Conservation (phyloP, 805 yeast species). For the Yarrowia yakushimensis region DNA sequence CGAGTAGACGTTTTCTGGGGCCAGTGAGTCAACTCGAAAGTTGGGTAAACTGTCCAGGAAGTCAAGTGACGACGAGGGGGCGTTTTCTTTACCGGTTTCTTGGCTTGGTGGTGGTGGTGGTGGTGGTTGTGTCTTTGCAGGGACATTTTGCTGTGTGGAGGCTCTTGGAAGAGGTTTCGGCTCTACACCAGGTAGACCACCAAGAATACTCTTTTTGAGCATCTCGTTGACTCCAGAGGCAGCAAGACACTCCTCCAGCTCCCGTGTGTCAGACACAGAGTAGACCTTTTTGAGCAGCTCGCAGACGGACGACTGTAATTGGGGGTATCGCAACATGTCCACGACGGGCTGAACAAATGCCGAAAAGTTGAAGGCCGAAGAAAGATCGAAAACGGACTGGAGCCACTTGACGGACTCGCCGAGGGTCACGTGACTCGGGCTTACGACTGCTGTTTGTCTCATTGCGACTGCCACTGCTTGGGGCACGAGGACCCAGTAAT, state of each 20-base stretch:
- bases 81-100: neutral
- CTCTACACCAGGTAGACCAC: neutral
- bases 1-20: neutral
- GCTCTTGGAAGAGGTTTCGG: no score
- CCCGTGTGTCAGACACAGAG: neutral
- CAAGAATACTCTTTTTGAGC: neutral
- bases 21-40: neutral
- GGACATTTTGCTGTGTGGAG: neutral
- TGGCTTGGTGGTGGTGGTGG: neutral
- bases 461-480: slow-evolving; percentile 33
- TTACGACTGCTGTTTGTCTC: slow-evolving; percentile 37
- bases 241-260: neutral
- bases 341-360: slow-evolving; percentile 38
- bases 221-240: neutral
- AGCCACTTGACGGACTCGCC: slow-evolving; percentile 27
- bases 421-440: slow-evolving; percentile 35
- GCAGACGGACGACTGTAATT: neutral
- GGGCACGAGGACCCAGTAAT: slow-evolving; percentile 38
- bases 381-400: slow-evolving; percentile 33
- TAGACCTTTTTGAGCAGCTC: slow-evolving; percentile 5
- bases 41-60: neutral
- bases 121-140: neutral
- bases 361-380: slow-evolving; percentile 34
- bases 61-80: neutral
- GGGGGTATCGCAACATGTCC: slow-evolving; percentile 31